phyloP scores from a whole-genome alignment of 2,329 filamentous ascomycete species.

The Rhynchosporium agropyri region DNA sequence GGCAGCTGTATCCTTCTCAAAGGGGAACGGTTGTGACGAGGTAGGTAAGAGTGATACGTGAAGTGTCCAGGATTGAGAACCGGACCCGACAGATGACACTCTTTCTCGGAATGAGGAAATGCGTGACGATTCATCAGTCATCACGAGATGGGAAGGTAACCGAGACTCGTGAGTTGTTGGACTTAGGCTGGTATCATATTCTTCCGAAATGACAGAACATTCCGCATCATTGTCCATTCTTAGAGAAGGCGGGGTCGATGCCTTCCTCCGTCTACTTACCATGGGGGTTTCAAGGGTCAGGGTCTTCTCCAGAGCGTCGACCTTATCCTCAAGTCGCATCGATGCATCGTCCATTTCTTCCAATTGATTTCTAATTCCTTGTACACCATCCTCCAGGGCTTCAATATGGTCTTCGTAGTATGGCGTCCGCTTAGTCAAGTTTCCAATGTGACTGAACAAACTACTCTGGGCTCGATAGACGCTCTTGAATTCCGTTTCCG shows the following conservation, averaged over 20 bases:
- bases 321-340: constrained; percentile 42
- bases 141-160: constrained; percentile 23
- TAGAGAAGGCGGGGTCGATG: constrained; percentile 38
- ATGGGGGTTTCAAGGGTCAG: constrained; percentile 15
- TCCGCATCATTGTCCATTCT: constrained; percentile 21
- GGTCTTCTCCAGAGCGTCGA: constrained; percentile 37
- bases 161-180: constrained; percentile 19
- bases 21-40: constrained; percentile 57
- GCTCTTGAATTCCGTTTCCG: constrained; percentile 55
- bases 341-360: constrained; percentile 43
- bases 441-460: constrained; percentile 53
- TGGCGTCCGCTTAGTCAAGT: constrained; percentile 53
- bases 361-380: constrained; percentile 38
- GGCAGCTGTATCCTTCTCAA: constrained; percentile 62
- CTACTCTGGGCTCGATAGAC: constrained; percentile 57
- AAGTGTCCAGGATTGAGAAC: constrained; percentile 56
- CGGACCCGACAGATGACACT: constrained; percentile 35
- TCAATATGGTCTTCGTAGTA: constrained; percentile 58
- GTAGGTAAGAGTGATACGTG: constrained; percentile 62
- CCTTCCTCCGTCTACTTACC: constrained; percentile 35
- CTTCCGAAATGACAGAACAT: constrained; percentile 21
- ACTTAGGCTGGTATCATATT: constrained; percentile 14
- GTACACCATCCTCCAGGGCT: constrained; percentile 48
- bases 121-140: constrained; percentile 27
- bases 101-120: constrained; percentile 33